Percentiles rank a stretch among this genome's conserved stretches.
These are phyloP conservation scores for Pholiota conissans DNA, from an alignment of 768 basidiomycete species.

Conservation along the genomic window DNA sequence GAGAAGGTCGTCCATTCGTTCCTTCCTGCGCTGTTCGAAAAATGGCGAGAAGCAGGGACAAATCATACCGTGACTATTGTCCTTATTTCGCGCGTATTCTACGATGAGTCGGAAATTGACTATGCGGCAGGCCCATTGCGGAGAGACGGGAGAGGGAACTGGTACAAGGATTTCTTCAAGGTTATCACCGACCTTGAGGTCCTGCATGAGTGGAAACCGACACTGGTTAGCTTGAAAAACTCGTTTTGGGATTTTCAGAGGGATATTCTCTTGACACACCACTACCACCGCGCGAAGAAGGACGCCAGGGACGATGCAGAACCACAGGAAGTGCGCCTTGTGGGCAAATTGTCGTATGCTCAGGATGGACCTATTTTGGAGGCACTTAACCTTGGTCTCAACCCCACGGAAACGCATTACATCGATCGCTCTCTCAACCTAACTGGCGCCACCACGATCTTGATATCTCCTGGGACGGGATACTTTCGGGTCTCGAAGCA, in stretches of 20 bases:
- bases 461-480: slow-evolving; percentile 93
- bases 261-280: slow-evolving; percentile 88
- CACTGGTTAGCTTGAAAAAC: slow-evolving; percentile 83
- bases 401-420: slow-evolving; percentile 92
- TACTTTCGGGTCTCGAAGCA: slow-evolving; percentile 92
- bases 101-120: slow-evolving; percentile 76
- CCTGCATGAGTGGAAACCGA: slow-evolving; percentile 83
- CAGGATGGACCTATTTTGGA: slow-evolving; percentile 97
- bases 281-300: slow-evolving; percentile 71
- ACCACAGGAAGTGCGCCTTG: slow-evolving; percentile 62
- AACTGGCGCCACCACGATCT: slow-evolving; percentile 79
- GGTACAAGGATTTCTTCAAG: slow-evolving; percentile 97
- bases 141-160: slow-evolving; percentile 69
- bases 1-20: slow-evolving; percentile 99
- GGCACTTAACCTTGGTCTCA: slow-evolving; percentile 89
- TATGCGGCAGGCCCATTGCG: slow-evolving; percentile 84
- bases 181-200: slow-evolving; percentile 93
- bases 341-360: slow-evolving; percentile 80
- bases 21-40: slow-evolving; percentile 83
- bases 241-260: slow-evolving; percentile 90
- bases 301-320: slow-evolving; percentile 35
- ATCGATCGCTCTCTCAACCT: slow-evolving; percentile 91
- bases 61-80: slow-evolving; percentile 95
- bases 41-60: slow-evolving; percentile 82
- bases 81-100: slow-evolving; percentile 89